These are phyloP conservation scores for Metschnikowia santaceciliae DNA, from an alignment of 805 yeast genomes.

Conservation along the genomic window DNA sequence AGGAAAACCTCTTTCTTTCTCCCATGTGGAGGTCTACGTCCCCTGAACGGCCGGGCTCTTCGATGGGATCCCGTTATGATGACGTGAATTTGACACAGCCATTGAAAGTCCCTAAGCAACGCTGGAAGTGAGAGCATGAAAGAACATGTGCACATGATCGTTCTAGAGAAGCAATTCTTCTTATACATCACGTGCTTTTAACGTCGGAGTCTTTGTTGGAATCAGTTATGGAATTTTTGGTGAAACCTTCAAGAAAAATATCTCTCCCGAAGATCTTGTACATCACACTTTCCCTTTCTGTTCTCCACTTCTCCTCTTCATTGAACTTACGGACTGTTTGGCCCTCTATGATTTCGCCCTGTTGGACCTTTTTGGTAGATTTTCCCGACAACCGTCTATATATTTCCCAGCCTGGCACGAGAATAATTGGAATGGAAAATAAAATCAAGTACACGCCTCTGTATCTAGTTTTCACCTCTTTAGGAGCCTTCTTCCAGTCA, in stretches of 20 bases:
- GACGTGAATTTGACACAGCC: slow-evolving; percentile 27
- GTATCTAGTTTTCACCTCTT: slow-evolving; percentile 33
- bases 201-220: slow-evolving; percentile 1
- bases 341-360: slow-evolving; percentile 37
- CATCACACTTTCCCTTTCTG: slow-evolving; percentile 33
- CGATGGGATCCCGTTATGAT: slow-evolving; percentile 34
- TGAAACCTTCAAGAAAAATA: slow-evolving; percentile 41
- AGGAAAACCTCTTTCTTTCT: slow-evolving; percentile 6
- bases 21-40: slow-evolving; percentile 23
- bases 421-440: slow-evolving; percentile 35
- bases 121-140: slow-evolving; percentile 11
- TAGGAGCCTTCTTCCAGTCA: slow-evolving; percentile 43
- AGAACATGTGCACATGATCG: background rate
- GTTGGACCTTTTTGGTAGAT: slow-evolving; percentile 37
- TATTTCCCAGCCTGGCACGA: slow-evolving; percentile 33
- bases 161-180: background rate
- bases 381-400: slow-evolving; percentile 36
- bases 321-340: slow-evolving; percentile 31
- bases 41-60: slow-evolving; percentile 33
- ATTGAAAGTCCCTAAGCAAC: slow-evolving; percentile 9
- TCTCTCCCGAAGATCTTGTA: slow-evolving; percentile 40
- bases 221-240: slow-evolving; percentile 35
- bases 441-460: slow-evolving; percentile 36
- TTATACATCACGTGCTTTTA: background rate
- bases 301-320: slow-evolving; percentile 39